Evolutionary conservation across 1,284 basidiomycete genomes (phyloP).

Genomic region (Ustilago xerochloae): DNA sequence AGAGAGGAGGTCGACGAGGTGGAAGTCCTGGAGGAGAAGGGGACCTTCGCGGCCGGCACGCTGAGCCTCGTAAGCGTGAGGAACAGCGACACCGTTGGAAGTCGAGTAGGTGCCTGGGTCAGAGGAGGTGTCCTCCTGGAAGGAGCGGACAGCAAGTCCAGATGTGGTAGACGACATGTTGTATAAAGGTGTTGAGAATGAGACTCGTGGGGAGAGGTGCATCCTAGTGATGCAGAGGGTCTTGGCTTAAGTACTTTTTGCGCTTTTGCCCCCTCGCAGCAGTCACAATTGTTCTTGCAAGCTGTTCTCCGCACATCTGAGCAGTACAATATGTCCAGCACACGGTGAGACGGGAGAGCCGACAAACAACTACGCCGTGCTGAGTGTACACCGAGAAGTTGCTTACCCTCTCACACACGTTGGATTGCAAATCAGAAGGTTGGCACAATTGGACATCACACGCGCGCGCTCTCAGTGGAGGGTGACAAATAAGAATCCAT

Average conservation of each 20-base stretch:
- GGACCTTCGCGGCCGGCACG: conserved; percentile 81
- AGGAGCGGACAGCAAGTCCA: conserved; percentile 28
- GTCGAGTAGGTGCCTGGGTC: conserved; percentile 44
- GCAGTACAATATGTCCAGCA: too few species aligned
- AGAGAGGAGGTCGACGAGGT: conserved; percentile 51
- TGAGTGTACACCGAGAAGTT: not conserved
- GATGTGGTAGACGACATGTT: conserved; percentile 36
- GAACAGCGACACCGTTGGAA: conserved; percentile 48
- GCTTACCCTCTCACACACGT: not conserved
- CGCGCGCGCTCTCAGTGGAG: too few species aligned
- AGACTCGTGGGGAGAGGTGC: not conserved
- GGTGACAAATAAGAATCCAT: not conserved
- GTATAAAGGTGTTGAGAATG: not conserved
- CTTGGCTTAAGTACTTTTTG: not conserved
- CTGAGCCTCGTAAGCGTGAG: conserved; percentile 79
- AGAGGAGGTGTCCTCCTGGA: conserved; percentile 34
- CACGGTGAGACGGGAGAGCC: too few species aligned
- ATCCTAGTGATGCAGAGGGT: not conserved
- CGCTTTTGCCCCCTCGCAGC: too few species aligned
- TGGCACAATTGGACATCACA: conserved; percentile 2
- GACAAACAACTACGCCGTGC: not conserved
- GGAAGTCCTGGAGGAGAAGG: conserved; percentile 78
- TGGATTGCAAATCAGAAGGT: not conserved
- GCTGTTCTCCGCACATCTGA: too few species aligned
- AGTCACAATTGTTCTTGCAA: too few species aligned